These are phyloP conservation scores for Eutrema japonicum DNA, from an alignment of 345 rosid genomes.

Conservation along the genomic window DNA sequence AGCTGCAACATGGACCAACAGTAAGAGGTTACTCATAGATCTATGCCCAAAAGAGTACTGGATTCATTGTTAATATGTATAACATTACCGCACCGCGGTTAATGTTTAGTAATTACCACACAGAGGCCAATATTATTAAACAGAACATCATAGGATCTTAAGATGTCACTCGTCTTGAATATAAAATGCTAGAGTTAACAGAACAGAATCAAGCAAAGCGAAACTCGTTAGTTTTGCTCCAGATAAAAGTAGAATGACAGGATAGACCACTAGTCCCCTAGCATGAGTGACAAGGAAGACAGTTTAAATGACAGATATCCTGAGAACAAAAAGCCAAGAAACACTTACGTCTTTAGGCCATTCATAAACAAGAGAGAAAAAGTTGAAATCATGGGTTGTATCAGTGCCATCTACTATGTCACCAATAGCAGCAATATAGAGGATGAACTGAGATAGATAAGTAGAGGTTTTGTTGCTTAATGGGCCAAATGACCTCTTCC, in stretches of 20 bases:
- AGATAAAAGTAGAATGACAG: constrained; percentile 5
- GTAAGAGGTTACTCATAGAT: constrained; percentile 25
- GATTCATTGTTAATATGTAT: neutral
- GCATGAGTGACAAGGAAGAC: neutral
- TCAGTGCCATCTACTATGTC: constrained; percentile 99
- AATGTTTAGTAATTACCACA: constrained; percentile 6
- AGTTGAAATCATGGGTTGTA: constrained; percentile 98
- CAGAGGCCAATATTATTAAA: constrained; percentile 5
- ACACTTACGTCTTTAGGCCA: constrained; percentile 97
- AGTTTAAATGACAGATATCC: constrained; percentile 27
- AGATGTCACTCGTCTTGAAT: constrained; percentile 2
- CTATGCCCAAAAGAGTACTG: neutral
- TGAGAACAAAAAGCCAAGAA: constrained; percentile 31
- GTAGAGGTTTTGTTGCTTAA: constrained; percentile 81
- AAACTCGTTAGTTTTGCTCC: neutral
- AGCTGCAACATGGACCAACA: constrained; percentile 63
- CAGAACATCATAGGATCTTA: constrained; percentile 10
- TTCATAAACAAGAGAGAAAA: constrained; percentile 88
- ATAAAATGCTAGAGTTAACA: constrained; percentile 14
- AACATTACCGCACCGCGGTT: neutral
- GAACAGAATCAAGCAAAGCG: constrained; percentile 23
- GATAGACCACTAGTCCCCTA: constrained; percentile 20
- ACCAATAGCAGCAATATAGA: constrained; percentile 95
- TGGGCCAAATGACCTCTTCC: constrained; percentile 80
- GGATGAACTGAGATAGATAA: constrained; percentile 88